phyloP scores from a whole-genome alignment of 257 asterid genomes.

The Phtheirospermum japonicum region DNA sequence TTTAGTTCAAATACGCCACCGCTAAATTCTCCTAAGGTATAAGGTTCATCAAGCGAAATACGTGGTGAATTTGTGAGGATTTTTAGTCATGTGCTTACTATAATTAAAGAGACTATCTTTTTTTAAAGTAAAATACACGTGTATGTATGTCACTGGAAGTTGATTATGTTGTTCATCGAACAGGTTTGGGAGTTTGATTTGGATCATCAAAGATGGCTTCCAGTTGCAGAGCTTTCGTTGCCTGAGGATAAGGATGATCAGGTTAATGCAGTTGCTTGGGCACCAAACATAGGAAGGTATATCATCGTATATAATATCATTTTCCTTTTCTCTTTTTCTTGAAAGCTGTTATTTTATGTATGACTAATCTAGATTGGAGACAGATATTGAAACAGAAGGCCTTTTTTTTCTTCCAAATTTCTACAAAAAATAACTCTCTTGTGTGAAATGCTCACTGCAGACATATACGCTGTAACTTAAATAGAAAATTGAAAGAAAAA shows the following conservation, averaged over 20 bases:
- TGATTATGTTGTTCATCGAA: conserved; percentile 20
- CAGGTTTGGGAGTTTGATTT: conserved; percentile 97
- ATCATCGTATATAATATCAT: background rate
- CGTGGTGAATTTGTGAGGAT: background rate
- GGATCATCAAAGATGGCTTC: conserved; percentile 98
- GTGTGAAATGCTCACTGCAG: background rate
- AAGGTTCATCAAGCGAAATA: background rate
- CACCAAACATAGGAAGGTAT: conserved; percentile 91
- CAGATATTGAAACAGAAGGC: background rate
- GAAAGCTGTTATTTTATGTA: background rate
- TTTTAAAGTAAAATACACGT: background rate
- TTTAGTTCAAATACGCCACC: conserved; percentile 62
- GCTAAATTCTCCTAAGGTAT: conserved; percentile 83
- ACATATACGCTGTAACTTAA: no score
- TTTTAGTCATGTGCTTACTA: background rate
- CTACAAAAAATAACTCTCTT: background rate
- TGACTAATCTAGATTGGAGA: background rate
- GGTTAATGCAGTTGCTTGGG: conserved; percentile 81
- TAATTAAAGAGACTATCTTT: background rate
- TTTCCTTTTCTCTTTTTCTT: background rate
- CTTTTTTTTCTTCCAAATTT: background rate
- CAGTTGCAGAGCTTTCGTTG: conserved; percentile 92
- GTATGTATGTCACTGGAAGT: background rate
- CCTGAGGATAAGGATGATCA: conserved; percentile 66
- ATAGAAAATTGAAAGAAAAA: background rate